Conservation (phyloP, 2,329 filamentous ascomycete species). For the Hymenoscyphus fructigenus region DNA sequence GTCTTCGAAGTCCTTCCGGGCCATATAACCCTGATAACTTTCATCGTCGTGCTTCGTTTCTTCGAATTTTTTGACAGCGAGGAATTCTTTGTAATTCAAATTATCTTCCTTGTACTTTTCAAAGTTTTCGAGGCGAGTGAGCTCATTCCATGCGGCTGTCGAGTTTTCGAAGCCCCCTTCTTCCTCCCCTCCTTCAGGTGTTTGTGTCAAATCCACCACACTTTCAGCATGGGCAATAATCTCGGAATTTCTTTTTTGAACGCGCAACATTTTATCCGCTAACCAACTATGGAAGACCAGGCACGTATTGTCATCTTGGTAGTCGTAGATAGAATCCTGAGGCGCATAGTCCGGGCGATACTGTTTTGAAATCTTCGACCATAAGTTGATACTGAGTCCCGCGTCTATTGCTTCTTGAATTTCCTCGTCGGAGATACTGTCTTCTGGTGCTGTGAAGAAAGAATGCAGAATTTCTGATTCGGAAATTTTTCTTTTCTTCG, state of each 20-base stretch:
- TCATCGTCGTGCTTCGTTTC: background rate
- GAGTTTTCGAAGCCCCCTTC: background rate
- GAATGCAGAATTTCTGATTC: too few species aligned
- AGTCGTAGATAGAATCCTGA: too few species aligned
- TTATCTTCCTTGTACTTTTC: background rate
- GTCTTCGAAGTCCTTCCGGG: background rate
- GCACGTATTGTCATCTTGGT: too few species aligned
- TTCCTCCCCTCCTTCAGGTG: background rate
- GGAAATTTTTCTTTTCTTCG: too few species aligned
- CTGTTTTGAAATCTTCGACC: background rate
- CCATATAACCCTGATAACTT: background rate
- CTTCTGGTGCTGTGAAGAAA: too few species aligned
- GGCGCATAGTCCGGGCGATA: too few species aligned
- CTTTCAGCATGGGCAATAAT: too few species aligned
- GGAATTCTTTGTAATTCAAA: background rate
- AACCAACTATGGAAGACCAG: background rate
- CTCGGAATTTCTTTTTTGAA: background rate
- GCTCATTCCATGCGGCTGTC: background rate
- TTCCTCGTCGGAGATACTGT: background rate
- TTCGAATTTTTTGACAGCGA: background rate
- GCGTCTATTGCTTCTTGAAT: background rate
- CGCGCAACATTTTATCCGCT: background rate
- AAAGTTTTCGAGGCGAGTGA: background rate
- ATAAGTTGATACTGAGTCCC: background rate
- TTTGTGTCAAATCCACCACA: too few species aligned